Evolutionary conservation across 2,329 filamentous ascomycete species (phyloP).

Genomic region (Gnomoniopsis sp.): DNA sequence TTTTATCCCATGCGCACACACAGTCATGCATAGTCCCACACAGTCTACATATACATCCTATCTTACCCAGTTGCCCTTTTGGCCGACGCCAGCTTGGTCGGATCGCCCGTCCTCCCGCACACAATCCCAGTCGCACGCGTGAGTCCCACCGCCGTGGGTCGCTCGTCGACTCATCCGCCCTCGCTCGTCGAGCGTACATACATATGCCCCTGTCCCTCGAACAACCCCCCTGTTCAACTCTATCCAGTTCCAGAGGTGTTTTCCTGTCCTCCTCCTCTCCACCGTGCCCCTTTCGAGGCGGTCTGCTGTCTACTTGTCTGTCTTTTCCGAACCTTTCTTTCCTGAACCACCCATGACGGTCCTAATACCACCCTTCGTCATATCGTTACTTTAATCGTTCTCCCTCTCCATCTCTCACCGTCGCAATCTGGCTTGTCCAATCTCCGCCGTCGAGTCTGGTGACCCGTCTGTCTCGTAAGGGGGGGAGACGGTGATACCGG

Average conservation of each 20-base stretch:
- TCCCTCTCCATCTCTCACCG: neutral
- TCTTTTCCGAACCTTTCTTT: slow-evolving; percentile 13
- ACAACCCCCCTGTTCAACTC: slow-evolving; percentile 14
- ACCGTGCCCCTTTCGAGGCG: slow-evolving; percentile 19
- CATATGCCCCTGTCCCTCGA: slow-evolving; percentile 14
- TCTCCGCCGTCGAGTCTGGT: neutral
- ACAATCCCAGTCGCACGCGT: slow-evolving; percentile 18
- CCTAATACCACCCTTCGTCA: neutral
- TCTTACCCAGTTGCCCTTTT: slow-evolving; percentile 12
- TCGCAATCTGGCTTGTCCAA: neutral
- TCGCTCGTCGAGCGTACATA: slow-evolving; percentile 15
- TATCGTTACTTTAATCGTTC: neutral
- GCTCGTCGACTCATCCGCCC: slow-evolving; percentile 16
- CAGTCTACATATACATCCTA: neutral
- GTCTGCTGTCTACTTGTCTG: slow-evolving; percentile 14
- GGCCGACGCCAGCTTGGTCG: neutral
- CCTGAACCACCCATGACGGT: slow-evolving; percentile 6
- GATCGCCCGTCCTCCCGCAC: slow-evolving; percentile 8
- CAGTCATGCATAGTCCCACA: neutral
- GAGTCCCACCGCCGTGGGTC: slow-evolving; percentile 20
- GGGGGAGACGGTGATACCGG: slow-evolving; percentile 6
- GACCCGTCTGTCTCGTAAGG: slow-evolving; percentile 3
- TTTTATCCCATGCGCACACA: neutral
- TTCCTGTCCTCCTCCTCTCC: slow-evolving; percentile 13
- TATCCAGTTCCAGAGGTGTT: slow-evolving; percentile 15